Evolutionary conservation across 345 rosid genomes (phyloP).

Genomic region (Carallia pectinifolia): DNA sequence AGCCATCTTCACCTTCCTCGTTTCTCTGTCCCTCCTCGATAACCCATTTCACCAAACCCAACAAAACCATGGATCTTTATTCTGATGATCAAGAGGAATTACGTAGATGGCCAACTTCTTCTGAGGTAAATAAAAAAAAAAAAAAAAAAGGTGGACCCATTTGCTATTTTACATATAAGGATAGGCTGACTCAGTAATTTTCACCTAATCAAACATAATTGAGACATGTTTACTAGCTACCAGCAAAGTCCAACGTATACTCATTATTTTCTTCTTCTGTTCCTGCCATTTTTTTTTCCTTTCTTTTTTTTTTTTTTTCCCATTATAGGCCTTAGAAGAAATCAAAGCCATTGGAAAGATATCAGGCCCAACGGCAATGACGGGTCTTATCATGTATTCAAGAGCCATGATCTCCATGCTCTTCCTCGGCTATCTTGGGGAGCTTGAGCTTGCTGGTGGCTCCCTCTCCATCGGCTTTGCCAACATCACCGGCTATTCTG

Average conservation of each 20-base stretch:
- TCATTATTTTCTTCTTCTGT: conserved; percentile 12
- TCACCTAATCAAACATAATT: too few relatives aligned
- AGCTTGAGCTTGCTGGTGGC: conserved; percentile 93
- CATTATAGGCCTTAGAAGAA: conserved; percentile 67
- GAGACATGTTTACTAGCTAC: background rate
- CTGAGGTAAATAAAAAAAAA: conserved; percentile 50
- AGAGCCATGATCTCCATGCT: conserved; percentile 98
- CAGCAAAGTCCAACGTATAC: background rate
- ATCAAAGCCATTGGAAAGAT: conserved; percentile 83
- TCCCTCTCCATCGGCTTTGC: conserved; percentile 94
- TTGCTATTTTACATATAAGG: background rate
- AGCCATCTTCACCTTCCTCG: conserved; percentile 53
- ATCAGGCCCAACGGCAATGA: conserved; percentile 80
- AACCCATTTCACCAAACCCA: conserved; percentile 43
- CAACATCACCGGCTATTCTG: conserved; percentile 96
- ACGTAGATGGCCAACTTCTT: conserved; percentile 75
- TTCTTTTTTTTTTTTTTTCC: conserved; percentile 20
- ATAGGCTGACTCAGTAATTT: background rate
- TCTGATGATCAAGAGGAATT: conserved; percentile 36
- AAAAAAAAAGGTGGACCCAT: background rate
- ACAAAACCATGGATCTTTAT: conserved; percentile 36
- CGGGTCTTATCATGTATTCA: conserved; percentile 81
- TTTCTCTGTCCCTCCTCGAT: conserved; percentile 37
- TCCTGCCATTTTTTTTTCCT: conserved; percentile 16
- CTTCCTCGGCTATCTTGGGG: conserved; percentile 93